Evolutionary conservation across 2,329 filamentous ascomycete species (phyloP).

Genomic region (Fusarium sp.): DNA sequence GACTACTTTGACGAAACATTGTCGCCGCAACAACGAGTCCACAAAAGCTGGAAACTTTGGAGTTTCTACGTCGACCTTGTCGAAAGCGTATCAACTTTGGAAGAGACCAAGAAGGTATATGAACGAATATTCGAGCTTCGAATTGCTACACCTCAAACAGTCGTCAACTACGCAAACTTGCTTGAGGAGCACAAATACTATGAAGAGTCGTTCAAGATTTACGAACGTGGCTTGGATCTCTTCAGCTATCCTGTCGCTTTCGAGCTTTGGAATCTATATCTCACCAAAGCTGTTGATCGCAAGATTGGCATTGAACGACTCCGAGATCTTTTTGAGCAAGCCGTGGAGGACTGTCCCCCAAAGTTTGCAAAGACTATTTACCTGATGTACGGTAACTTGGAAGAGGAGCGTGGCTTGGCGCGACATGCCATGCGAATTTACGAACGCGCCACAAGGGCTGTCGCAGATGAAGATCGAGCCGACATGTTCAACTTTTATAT

Average conservation of each 20-base stretch:
- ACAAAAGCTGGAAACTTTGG: conserved; percentile 99
- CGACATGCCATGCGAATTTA: conserved; percentile 99
- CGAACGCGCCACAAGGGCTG: conserved; percentile 93
- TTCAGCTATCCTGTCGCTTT: conserved; percentile 99
- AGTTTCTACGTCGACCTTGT: conserved; percentile 99
- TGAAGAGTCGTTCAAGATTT: conserved; percentile 98
- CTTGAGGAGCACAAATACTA: conserved; percentile 95
- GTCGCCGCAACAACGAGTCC: conserved; percentile 93
- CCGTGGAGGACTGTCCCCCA: conserved; percentile 91
- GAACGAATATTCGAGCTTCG: conserved; percentile 98
- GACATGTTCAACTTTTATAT: conserved; percentile 99
- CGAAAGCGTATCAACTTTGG: conserved; percentile 89
- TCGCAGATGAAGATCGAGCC: conserved; percentile 91
- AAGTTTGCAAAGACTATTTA: conserved; percentile 97
- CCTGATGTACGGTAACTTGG: conserved; percentile 97
- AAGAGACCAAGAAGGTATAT: conserved; percentile 94
- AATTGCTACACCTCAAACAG: conserved; percentile 96
- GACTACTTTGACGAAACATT: conserved; percentile 98
- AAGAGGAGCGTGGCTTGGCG: conserved; percentile 94
- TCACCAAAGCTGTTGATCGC: conserved; percentile 96
- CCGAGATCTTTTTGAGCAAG: conserved; percentile 96
- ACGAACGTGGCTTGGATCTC: conserved; percentile 95
- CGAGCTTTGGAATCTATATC: conserved; percentile 97
- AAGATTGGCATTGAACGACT: conserved; percentile 95
- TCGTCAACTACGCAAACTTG: conserved; percentile 97